These are phyloP conservation scores for Sanghuangporus baumii DNA, from an alignment of 1,284 basidiomycete species.

Conservation along the genomic window DNA sequence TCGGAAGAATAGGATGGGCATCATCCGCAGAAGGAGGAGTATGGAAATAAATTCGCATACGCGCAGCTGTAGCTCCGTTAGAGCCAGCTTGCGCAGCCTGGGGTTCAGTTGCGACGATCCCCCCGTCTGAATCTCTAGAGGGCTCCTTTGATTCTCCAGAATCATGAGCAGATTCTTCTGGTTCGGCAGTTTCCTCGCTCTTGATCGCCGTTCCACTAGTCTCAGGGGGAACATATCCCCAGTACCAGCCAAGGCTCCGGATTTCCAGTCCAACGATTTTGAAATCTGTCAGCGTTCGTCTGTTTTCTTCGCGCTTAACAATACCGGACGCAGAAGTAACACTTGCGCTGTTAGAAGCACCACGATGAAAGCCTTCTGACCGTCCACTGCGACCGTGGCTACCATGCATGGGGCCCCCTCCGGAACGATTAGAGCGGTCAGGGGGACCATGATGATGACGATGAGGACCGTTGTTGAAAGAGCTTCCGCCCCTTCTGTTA, in stretches of 20 bases:
- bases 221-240: slow-evolving; percentile 47
- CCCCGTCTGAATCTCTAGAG: background rate
- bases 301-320: slow-evolving; percentile 76
- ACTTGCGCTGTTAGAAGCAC: slow-evolving; percentile 12
- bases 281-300: slow-evolving; percentile 91
- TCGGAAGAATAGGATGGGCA: slow-evolving; percentile 61
- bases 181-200: slow-evolving; percentile 4
- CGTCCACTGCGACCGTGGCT: slow-evolving; percentile 37
- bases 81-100: background rate
- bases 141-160: background rate
- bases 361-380: slow-evolving; percentile 39
- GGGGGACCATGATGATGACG: slow-evolving; percentile 28
- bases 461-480: slow-evolving; percentile 47
- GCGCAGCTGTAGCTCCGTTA: slow-evolving; percentile 51
- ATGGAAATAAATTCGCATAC: slow-evolving; percentile 83
- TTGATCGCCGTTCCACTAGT: slow-evolving; percentile 19
- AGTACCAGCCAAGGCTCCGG: slow-evolving; percentile 64
- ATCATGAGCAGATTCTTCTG: background rate
- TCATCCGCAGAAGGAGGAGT: slow-evolving; percentile 77
- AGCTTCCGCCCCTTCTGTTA: slow-evolving; percentile 56
- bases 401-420: slow-evolving; percentile 21
- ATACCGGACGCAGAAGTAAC: slow-evolving; percentile 24
- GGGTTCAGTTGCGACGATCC: background rate
- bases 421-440: slow-evolving; percentile 35
- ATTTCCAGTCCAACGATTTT: slow-evolving; percentile 89